Percentiles rank a stretch among this genome's conserved stretches.
These are phyloP conservation scores for Rhododendron kiyosumense DNA, from an alignment of 148 eudicot species.

Conservation along the genomic window DNA sequence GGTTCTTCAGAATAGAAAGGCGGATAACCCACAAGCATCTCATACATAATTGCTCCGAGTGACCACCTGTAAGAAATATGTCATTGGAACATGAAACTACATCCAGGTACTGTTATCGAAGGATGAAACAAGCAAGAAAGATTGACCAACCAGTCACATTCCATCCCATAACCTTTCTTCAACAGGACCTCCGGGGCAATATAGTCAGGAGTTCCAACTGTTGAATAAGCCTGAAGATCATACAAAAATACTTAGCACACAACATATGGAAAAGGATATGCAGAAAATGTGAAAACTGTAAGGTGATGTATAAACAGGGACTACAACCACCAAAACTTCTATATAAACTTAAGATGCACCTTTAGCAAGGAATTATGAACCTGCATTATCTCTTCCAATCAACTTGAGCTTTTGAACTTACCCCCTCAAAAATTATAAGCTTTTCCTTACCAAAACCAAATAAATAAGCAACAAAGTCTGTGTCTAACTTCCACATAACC, in stretches of 20 bases:
- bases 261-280: background rate
- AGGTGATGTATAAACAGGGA: background rate
- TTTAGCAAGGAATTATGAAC: background rate
- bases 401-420: background rate
- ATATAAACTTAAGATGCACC: background rate
- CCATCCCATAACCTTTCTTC: slow-evolving; percentile 31
- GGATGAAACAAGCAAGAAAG: background rate
- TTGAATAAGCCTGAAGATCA: slow-evolving; percentile 16
- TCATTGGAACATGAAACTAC: background rate
- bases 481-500: background rate
- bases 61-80: slow-evolving; percentile 28
- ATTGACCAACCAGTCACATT: slow-evolving; percentile 28
- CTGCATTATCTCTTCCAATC: background rate
- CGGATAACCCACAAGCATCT: slow-evolving; percentile 42
- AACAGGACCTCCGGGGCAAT: slow-evolving; percentile 29
- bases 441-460: background rate
- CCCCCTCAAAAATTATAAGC: too few species aligned
- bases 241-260: background rate
- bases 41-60: slow-evolving; percentile 37
- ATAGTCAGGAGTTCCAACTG: slow-evolving; percentile 30
- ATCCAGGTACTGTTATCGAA: background rate
- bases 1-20: slow-evolving; percentile 40
- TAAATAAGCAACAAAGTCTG: background rate
- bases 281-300: background rate
- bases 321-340: background rate